Base-by-base conservation (phyloP, 495 filamentous ascomycete species). In the Beverwykella pulmonaria region DNA sequence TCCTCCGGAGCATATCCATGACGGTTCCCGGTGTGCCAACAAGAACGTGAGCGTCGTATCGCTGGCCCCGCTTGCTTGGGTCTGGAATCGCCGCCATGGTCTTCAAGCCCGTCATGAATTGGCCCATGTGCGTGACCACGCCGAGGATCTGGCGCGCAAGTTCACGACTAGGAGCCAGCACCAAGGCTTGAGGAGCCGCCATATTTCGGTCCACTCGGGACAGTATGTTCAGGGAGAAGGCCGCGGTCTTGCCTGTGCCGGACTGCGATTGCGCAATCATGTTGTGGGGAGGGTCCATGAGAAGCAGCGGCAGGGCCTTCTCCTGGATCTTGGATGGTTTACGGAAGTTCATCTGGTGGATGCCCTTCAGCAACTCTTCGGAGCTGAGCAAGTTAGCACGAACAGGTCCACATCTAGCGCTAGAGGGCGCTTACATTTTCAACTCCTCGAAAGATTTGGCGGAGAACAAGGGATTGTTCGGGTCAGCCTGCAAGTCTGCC, bases 261-360 rank as follows among this genome's bases (percentile, higher is more conserved):
- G 95, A 98, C 78, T 99, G 95, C 27, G 94, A 97, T 75, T 99
- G 95, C 22, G 92, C 94, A 64, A 99, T 93, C 82, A 98, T 88
- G 77, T 98, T 98, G 46, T 80, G 83, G 0, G 93, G 90, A 17
- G 93, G 93, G 70, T 96, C 84, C 66, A 79, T 73, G 65, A 98
- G 82, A 61, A 98, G 87, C 20, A 98, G 83, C 19, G 94, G 95
- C 2, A 98, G 82, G 1, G 93, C 93, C 58, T 86, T 88, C 76
- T 96, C 94, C 78, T 98, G 94, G 72, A 98, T 92, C 79, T 98
- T 98, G 27, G 93, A 97, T 0, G 94, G 94, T 77, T 95, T 96
- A 71, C 85, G 84, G 82, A 97, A 98, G 78, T 90, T 89, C 88
- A 97, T 90, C 53, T 85, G 82, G 50, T 85, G 82, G 44, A 97